Base-by-base conservation (phyloP, 345 rosid species). In the Carallia pectinifolia region DNA sequence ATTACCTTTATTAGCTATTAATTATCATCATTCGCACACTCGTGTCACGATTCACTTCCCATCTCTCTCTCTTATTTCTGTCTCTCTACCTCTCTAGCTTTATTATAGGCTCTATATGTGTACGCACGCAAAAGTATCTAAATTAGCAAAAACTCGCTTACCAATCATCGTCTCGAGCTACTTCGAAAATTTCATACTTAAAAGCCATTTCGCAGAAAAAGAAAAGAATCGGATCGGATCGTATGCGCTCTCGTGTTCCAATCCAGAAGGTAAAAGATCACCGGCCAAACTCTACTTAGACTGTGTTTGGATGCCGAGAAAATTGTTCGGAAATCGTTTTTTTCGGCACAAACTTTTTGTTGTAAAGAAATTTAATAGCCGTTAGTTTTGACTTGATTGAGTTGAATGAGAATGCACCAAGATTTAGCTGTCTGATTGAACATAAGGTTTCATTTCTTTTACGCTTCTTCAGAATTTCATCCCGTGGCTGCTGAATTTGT, bases 221-320 rank as follows among this genome's bases (percentile, higher is more conserved):
- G 50, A 44, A 44, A 44, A 44, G 50, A 44, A 44, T 27, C 37
- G 61, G 53, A 15, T 62, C 31, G 6, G 53, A 53, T 62, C 52
- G 60, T 36, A 34, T 64, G 10, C 8, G 1, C 36, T 40, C 7
- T 64, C 3, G 31, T 0, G 2, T 5, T 44, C 16, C 7, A 56
- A 53, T 61, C 17, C 0, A 64, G 52, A 40, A 54, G 30, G 40
- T 13, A 15, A 27, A 23, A 7, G 40, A 40, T 68, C n/a, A 30
- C 31, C 29, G 5, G 10, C 40, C 58, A 38, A 5, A 34, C 38
- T 72, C 53, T 53, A 27, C 27, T 65, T 48, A 23, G 55, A 6
- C 58, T 75, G 64, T 64, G 75, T 72, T 60, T 67, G 59, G 15
- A 34, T 75, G 59, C 64, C 19, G 58, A n/a, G 59, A 58, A 69